A percentile compares a stretch with the other conserved stretches of the same genome.
Evolutionary conservation across 75 land plant species (phyloP).

Genomic region (Gnetum montanum): DNA sequence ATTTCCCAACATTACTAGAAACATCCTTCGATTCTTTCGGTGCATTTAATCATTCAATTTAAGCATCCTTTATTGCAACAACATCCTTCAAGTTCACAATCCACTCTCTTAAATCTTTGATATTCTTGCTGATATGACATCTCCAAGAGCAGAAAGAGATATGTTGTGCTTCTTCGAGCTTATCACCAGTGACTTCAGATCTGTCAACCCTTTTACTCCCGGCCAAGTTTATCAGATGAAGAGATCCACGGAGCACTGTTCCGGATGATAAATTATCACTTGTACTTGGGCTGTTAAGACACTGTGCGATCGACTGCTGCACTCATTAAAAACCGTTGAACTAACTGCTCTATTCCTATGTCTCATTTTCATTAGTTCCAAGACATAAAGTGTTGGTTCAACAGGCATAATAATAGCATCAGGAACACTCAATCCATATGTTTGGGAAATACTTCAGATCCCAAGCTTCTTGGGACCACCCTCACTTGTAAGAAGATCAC

Average conservation of each 20-base stretch:
- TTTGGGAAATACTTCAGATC: constrained; percentile 80
- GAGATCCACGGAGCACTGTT: constrained; percentile 61
- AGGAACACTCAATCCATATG: constrained; percentile 94
- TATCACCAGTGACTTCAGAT: constrained; percentile 94
- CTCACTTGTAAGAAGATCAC: constrained; percentile 70
- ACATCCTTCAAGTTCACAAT: too few relatives aligned
- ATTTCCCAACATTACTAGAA: too few relatives aligned
- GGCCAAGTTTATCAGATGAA: constrained; percentile 93
- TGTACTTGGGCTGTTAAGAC: constrained; percentile 93
- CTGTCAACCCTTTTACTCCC: constrained; percentile 98
- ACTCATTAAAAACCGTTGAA: constrained; percentile 90
- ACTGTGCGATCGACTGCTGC: constrained; percentile 97
- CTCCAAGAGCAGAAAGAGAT: constrained; percentile 99
- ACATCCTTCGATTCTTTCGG: too few relatives aligned
- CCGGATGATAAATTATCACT: constrained; percentile 63
- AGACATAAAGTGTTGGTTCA: constrained; percentile 76
- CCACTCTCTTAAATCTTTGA: too few relatives aligned
- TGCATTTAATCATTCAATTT: too few relatives aligned
- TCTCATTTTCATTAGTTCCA: constrained; percentile 85
- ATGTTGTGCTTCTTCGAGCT: constrained; percentile 92
- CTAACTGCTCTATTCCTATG: constrained; percentile 85
- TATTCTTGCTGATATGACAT: constrained; percentile 95
- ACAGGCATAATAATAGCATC: constrained; percentile 91
- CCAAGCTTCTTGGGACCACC: constrained; percentile 76
- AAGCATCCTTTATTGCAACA: too few relatives aligned